phyloP scores from a whole-genome alignment of 768 basidiomycete species.

The Rossbeevera mucosa region DNA sequence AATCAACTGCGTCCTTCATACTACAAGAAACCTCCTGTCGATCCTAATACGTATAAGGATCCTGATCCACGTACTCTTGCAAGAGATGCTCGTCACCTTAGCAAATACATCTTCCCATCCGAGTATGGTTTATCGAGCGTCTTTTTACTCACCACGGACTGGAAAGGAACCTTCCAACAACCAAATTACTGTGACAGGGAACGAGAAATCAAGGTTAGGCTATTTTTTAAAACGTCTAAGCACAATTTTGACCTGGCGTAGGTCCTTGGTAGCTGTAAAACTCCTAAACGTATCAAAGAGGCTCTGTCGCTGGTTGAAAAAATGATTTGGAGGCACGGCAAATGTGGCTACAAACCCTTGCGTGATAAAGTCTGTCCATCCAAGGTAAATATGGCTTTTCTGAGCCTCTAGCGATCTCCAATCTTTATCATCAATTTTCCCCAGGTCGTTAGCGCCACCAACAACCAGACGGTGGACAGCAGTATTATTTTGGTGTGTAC shows the following conservation, averaged over 20 bases:
- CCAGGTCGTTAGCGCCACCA: constrained; percentile 38
- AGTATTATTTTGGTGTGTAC: constrained; percentile 56
- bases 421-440: not conserved
- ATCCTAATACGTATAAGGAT: constrained; percentile 34
- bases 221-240: not conserved
- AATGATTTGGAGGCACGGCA: constrained; percentile 61
- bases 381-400: constrained; percentile 47
- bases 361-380: constrained; percentile 68
- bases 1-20: constrained; percentile 52
- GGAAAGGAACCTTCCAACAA: constrained; percentile 32
- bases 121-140: constrained; percentile 66
- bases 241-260: constrained; percentile 6
- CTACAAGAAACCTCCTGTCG: constrained; percentile 25
- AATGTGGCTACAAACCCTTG: constrained; percentile 66
- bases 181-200: constrained; percentile 61
- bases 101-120: constrained; percentile 83
- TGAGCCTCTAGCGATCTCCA: not conserved
- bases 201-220: constrained; percentile 59
- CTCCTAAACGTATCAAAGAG: constrained; percentile 66
- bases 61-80: constrained; percentile 45
- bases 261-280: constrained; percentile 51
- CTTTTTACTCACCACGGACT: constrained; percentile 36
- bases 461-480: constrained; percentile 47
- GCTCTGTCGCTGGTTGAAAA: constrained; percentile 52
- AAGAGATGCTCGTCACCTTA: constrained; percentile 54